Percentiles rank a stretch among this genome's conserved stretches.
These are phyloP conservation scores for Pleurotus salmoneostramineus DNA, from an alignment of 768 basidiomycete species.

Conservation along the genomic window DNA sequence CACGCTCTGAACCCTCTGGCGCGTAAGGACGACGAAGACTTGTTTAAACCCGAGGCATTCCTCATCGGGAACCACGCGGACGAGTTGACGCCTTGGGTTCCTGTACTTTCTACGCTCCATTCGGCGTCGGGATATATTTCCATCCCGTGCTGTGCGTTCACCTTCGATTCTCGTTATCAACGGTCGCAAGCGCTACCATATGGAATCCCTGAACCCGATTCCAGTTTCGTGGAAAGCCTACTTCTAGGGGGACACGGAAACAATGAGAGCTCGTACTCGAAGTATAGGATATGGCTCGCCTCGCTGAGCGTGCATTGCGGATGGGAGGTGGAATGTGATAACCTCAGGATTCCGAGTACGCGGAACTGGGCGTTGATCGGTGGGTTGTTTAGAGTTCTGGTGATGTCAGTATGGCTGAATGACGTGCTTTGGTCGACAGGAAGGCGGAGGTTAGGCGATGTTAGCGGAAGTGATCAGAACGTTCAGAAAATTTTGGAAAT, in stretches of 20 bases:
- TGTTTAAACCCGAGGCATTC: constrained; percentile 51
- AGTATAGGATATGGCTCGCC: constrained; percentile 87
- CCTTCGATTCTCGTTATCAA: constrained; percentile 65
- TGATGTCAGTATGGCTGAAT: neutral
- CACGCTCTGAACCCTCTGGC: constrained; percentile 63
- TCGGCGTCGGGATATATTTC: constrained; percentile 66
- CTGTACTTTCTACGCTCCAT: constrained; percentile 67
- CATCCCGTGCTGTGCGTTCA: constrained; percentile 92
- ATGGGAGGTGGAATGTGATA: constrained; percentile 86
- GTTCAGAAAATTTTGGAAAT: constrained; percentile 49
- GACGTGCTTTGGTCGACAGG: constrained; percentile 14
- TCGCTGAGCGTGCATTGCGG: constrained; percentile 68
- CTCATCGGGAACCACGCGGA: constrained; percentile 95
- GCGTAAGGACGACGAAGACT: constrained; percentile 8
- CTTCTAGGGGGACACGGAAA: constrained; percentile 63
- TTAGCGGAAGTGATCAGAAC: constrained; percentile 27
- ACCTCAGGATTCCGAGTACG: constrained; percentile 86
- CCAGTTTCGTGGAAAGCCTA: constrained; percentile 32
- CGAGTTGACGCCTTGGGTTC: constrained; percentile 94
- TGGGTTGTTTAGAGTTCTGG: constrained; percentile 29
- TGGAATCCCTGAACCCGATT: constrained; percentile 20
- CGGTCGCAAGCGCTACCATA: constrained; percentile 37
- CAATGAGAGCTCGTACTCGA: constrained; percentile 67
- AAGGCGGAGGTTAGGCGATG: constrained; percentile 24
- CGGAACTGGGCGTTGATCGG: constrained; percentile 91